Conservation (phyloP, 2,329 filamentous ascomycete species). For the Hysterium pulicare region DNA sequence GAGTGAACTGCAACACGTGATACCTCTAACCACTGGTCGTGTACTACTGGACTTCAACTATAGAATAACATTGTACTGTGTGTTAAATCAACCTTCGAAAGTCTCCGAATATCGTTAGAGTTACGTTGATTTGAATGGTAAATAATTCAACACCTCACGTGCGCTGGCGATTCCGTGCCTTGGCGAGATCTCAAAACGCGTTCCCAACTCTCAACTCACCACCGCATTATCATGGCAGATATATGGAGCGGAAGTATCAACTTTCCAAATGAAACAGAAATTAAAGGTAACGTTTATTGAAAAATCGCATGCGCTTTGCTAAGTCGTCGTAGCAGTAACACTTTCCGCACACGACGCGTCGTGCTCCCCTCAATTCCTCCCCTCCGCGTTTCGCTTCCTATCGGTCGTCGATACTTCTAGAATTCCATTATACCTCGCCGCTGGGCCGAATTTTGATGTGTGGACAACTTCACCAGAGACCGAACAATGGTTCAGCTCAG, state of each 20-base stretch:
- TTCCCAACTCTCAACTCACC: too few species aligned
- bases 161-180: too few species aligned
- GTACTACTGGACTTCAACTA: too few species aligned
- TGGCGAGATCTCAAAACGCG: too few species aligned
- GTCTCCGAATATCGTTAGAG: too few species aligned
- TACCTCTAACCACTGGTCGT: too few species aligned
- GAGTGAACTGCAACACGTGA: too few species aligned
- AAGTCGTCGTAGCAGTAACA: slow-evolving; percentile 21
- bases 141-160: too few species aligned
- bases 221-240: too few species aligned
- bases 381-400: slow-evolving; percentile 31
- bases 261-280: slow-evolving; percentile 20
- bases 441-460: slow-evolving; percentile 37
- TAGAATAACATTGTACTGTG: too few species aligned
- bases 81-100: too few species aligned
- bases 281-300: slow-evolving; percentile 20
- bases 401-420: slow-evolving; percentile 37
- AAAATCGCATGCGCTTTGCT: background rate
- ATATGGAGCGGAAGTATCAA: slow-evolving; percentile 34
- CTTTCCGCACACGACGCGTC: slow-evolving; percentile 21
- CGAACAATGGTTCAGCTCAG: slow-evolving; percentile 39
- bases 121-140: too few species aligned
- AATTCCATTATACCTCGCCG: slow-evolving; percentile 40
- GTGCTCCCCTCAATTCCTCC: slow-evolving; percentile 14
- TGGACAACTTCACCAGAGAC: slow-evolving; percentile 33